Evolutionary conservation across 768 basidiomycete species (phyloP), one percentile per base, ranked within the genome.

Genomic region (Suillus ampliporus): DNA sequence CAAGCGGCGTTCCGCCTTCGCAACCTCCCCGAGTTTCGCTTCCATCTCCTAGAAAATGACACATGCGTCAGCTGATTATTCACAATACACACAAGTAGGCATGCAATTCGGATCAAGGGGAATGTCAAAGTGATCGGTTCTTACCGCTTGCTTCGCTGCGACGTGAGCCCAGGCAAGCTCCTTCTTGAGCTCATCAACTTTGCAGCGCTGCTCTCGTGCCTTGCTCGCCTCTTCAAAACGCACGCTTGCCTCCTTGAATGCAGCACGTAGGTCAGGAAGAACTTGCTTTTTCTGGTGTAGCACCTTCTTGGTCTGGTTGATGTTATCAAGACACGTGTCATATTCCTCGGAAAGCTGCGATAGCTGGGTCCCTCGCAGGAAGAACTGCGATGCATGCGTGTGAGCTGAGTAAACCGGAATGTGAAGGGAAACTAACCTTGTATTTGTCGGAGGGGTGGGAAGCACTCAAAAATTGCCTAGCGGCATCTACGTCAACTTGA

Each of bases 81-180:
- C 28, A 34, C 48, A 34, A 58, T 35, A 23, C 46, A 21, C n/a
- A 9, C 1, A 35, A 15, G 8, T 28, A 41, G 34, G 17, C 52
- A 56, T 8, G 11, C 28, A 6, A 60, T 34, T 6, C 3, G 26
- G 61, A n/a, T 17, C n/a, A 51, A 52, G 1, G 46, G 58, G 11
- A 8, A 35, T 17, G 59, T 34, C 8, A 46, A 46, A 21, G 4
- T 31, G 41, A 50, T 40, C 10, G 35, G 28, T 21, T 35, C 87
- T 61, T 69, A 88, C 92, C 53, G 78, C 75, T 73, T 92, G 83
- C 72, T 95, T 95, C 10, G 77, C 76, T 15, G 80, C 82, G 23
- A 97, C 91, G 68, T 92, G 90, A 15, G 94, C 85, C 95, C 96
- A 97, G 4, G 94, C 94, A 21, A 92, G 76, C 74, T 95, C 91